Evolutionary conservation across 768 basidiomycete genomes (phyloP).

Genomic region (Cystobasidium tubakii): DNA sequence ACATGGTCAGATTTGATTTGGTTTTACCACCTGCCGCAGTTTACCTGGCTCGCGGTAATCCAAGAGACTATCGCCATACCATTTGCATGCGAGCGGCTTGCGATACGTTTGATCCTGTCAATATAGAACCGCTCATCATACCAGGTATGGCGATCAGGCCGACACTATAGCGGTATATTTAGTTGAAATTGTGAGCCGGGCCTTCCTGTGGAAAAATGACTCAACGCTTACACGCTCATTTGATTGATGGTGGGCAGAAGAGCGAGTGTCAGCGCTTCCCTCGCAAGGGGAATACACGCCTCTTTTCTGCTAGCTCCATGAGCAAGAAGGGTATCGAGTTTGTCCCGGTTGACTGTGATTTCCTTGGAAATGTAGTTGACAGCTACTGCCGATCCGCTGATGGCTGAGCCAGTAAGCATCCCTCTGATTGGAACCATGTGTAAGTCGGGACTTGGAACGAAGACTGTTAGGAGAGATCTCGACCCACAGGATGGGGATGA

Average conservation of each 20-base stretch:
- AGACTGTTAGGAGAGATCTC: neutral
- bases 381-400: slow-evolving; percentile 68
- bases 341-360: slow-evolving; percentile 76
- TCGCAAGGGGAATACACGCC: slow-evolving; percentile 71
- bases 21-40: too few relatives aligned
- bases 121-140: slow-evolving; percentile 88
- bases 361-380: slow-evolving; percentile 69
- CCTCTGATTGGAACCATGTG: slow-evolving; percentile 60
- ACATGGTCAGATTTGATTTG: too few relatives aligned
- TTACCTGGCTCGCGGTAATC: too few relatives aligned
- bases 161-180: slow-evolving; percentile 36
- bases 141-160: slow-evolving; percentile 55
- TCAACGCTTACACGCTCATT: slow-evolving; percentile 65
- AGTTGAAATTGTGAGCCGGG: neutral
- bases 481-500: slow-evolving; percentile 19
- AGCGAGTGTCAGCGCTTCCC: slow-evolving; percentile 70
- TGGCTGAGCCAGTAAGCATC: slow-evolving; percentile 76
- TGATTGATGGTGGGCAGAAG: slow-evolving; percentile 75
- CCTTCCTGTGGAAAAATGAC: too few relatives aligned
- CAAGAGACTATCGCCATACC: slow-evolving; percentile 31
- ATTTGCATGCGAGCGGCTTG: slow-evolving; percentile 79
- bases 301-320: slow-evolving; percentile 79
- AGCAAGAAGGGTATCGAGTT: slow-evolving; percentile 75
- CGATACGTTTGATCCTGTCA: slow-evolving; percentile 74
- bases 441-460: neutral